Percentiles rank a stretch among this genome's conserved stretches.
Conservation (phyloP, 2,329 filamentous ascomycete genomes). For the Cercospora nicotianae region DNA sequence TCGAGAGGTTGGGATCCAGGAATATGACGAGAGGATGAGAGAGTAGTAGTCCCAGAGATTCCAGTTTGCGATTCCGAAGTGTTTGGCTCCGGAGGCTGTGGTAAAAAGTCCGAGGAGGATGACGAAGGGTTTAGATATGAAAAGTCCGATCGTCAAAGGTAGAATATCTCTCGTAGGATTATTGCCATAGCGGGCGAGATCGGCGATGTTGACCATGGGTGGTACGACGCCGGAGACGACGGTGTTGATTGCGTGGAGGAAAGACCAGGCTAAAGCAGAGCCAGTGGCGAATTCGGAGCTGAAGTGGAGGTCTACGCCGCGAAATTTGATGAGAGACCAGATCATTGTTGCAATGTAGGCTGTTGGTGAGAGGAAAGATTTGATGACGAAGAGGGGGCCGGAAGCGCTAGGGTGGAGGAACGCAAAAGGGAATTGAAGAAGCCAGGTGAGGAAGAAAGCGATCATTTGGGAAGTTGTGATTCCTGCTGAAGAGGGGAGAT, state of each 20-base stretch:
- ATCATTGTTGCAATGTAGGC: slow-evolving; percentile 84
- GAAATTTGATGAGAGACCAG: slow-evolving; percentile 67
- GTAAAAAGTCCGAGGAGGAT: slow-evolving; percentile 46
- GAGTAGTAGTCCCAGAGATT: slow-evolving; percentile 49
- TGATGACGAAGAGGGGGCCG: slow-evolving; percentile 27
- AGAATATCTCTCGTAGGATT: slow-evolving; percentile 31
- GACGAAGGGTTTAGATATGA: slow-evolving; percentile 43
- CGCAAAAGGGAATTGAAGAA: slow-evolving; percentile 38
- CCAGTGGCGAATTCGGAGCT: slow-evolving; percentile 20
- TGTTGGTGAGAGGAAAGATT: slow-evolving; percentile 27
- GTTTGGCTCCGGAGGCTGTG: slow-evolving; percentile 40
- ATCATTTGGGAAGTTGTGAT: slow-evolving; percentile 39
- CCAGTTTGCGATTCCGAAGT: slow-evolving; percentile 45
- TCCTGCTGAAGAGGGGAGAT: slow-evolving; percentile 33
- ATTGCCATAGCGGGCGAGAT: slow-evolving; percentile 45
- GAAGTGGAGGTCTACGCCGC: slow-evolving; percentile 22
- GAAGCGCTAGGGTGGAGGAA: slow-evolving; percentile 40
- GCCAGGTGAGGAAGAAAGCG: slow-evolving; percentile 35
- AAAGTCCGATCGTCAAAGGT: slow-evolving; percentile 41
- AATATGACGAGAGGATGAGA: slow-evolving; percentile 42
- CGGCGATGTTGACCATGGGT: slow-evolving; percentile 44
- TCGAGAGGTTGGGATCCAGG: slow-evolving; percentile 42
- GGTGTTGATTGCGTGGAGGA: slow-evolving; percentile 47
- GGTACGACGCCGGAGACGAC: slow-evolving; percentile 38
- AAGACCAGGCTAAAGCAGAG: slow-evolving; percentile 39